Evolutionary conservation across 1,284 basidiomycete species (phyloP).

Genomic region (Psilocybe mexicana): DNA sequence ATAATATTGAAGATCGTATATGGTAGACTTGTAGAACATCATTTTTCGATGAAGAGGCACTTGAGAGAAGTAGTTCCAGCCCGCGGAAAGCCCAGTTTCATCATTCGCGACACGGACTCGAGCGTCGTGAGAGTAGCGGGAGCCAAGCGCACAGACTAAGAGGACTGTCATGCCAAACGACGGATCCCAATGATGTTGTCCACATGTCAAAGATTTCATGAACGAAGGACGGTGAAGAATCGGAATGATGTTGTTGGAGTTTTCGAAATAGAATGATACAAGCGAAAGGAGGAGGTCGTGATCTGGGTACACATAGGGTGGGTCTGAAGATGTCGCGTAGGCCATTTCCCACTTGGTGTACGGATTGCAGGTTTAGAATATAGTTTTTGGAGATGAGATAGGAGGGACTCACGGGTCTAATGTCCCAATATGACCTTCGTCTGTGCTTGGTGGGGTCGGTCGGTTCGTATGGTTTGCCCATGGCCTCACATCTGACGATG

Average conservation of each 20-base stretch:
- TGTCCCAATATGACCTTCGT: slow-evolving; percentile 36
- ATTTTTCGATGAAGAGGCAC: slow-evolving; percentile 50
- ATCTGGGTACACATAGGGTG: slow-evolving; percentile 37
- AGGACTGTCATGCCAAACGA: slow-evolving; percentile 60
- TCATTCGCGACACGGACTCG: slow-evolving; percentile 50
- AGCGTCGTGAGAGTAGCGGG: slow-evolving; percentile 58
- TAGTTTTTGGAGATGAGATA: neutral
- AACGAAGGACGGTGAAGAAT: slow-evolving; percentile 67
- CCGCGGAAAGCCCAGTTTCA: slow-evolving; percentile 47
- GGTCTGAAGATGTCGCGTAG: slow-evolving; percentile 24
- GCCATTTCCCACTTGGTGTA: slow-evolving; percentile 34
- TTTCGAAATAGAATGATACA: slow-evolving; percentile 60
- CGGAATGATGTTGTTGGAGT: slow-evolving; percentile 52
- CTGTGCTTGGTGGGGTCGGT: slow-evolving; percentile 23
- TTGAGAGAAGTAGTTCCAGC: slow-evolving; percentile 69
- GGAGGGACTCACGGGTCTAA: slow-evolving; percentile 32
- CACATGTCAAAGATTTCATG: slow-evolving; percentile 44
- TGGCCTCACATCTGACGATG: slow-evolving; percentile 47
- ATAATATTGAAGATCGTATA: slow-evolving; percentile 68
- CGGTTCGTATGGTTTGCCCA: slow-evolving; percentile 23
- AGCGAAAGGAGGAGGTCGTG: slow-evolving; percentile 51
- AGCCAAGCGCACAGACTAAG: slow-evolving; percentile 63
- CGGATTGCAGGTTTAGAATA: neutral
- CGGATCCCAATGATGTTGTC: slow-evolving; percentile 48
- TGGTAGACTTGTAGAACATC: slow-evolving; percentile 46